A percentile compares a stretch with the other conserved stretches of the same genome.
These are phyloP conservation scores for Setomelanomma holmii DNA, from an alignment of 2,329 filamentous ascomycete genomes.

Conservation along the genomic window DNA sequence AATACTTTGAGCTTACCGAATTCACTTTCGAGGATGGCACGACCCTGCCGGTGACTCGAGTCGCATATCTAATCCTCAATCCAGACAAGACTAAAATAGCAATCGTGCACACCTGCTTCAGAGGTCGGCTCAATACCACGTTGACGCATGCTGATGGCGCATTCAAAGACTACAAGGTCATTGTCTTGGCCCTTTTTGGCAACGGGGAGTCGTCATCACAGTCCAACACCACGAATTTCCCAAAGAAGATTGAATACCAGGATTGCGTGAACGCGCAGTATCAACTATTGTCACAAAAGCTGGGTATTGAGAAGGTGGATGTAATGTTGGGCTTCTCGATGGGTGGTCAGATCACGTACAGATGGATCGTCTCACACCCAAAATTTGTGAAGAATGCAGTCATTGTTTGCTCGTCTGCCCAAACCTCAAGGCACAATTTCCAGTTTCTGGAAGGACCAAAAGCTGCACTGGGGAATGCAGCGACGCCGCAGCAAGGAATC, in stretches of 20 bases:
- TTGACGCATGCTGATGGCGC: constrained; percentile 55
- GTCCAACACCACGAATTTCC: constrained; percentile 58
- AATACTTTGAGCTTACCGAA: constrained; percentile 20
- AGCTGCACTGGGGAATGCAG: constrained; percentile 54
- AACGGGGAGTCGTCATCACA: constrained; percentile 63
- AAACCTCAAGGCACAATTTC: constrained; percentile 61
- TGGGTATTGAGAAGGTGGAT: constrained; percentile 54
- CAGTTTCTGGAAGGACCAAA: constrained; percentile 64
- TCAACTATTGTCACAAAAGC: constrained; percentile 47
- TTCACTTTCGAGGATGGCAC: constrained; percentile 29
- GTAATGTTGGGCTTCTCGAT: constrained; percentile 64
- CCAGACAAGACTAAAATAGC: constrained; percentile 30
- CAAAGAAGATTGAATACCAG: constrained; percentile 52
- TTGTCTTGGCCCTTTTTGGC: constrained; percentile 60
- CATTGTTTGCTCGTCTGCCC: constrained; percentile 60
- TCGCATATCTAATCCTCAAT: constrained; percentile 36
- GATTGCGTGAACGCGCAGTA: constrained; percentile 63
- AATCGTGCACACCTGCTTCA: constrained; percentile 63
- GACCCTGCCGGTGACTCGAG: constrained; percentile 15
- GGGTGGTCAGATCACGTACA: constrained; percentile 63
- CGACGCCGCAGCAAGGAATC: constrained; percentile 46
- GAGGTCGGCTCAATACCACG: constrained; percentile 59
- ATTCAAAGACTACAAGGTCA: constrained; percentile 57
- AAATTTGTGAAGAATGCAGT: constrained; percentile 54
- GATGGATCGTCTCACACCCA: constrained; percentile 60